Evolutionary conservation across 208 protist species (phyloP), one percentile per base, ranked within the genome.

Genomic region (Acanthamoeba royreba): DNA sequence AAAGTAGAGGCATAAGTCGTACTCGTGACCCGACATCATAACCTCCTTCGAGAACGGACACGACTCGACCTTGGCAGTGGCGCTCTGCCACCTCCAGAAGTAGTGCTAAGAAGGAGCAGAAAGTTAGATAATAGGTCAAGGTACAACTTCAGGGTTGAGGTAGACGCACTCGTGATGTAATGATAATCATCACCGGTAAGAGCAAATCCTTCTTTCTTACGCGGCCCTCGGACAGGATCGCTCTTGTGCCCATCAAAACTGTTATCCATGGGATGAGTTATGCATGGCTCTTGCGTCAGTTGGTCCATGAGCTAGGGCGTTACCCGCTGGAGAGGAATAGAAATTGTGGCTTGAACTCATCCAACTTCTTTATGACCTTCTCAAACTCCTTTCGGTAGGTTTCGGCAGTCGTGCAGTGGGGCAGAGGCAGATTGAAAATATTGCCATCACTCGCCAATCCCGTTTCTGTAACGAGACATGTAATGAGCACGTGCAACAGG

Each of bases 41-140:
- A 8, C 95, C 95, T 89, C 95, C 95, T 17, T 96, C 95, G 1
- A 96, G 69, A 0, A 96, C 95, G 11, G 89, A 94, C 17, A 96
- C 81, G 7, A 96, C 45, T 42, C 79, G 49, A 38, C 95, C 95
- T 31, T 90, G 47, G 25, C 69, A 83, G 45, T 94, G 92, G 33
- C 92, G 69, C 40, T 87, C 74, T 15, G 92, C 92, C 0, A 95
- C 52, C 3, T 42, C 92, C 40, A 94, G 79, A 19, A 96, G 66
- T 43, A 42, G 81, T 7, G 25, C 72, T 83, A 25, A 9, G 49
- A 72, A 2, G 38, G 86, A 81, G 22, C 4, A 55, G 8, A 88
- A 61, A 63, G 13, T 42, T 53, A 22, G 28, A 58, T 35, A 87
- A 52, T 87, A 89, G 46, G 53, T 38, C 11, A 35, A 22, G 8